These are phyloP conservation scores for Talaromyces sp. DNA, from an alignment of 2,329 filamentous ascomycete genomes.

Conservation along the genomic window DNA sequence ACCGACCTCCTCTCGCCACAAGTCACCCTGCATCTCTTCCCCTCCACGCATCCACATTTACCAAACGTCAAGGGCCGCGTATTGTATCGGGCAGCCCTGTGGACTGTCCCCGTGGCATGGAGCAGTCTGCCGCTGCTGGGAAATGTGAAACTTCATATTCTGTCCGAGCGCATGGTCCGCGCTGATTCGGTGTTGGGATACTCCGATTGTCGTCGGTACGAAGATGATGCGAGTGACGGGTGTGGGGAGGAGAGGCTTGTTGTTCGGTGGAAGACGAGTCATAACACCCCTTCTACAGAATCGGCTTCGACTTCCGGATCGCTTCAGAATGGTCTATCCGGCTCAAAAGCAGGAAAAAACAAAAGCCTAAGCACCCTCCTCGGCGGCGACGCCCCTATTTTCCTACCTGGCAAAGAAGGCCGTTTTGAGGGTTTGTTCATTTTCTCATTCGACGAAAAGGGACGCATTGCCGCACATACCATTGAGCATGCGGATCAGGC, in stretches of 20 bases:
- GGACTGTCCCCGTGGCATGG: slow-evolving; percentile 96
- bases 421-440: slow-evolving; percentile 90
- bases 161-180: slow-evolving; percentile 84
- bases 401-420: slow-evolving; percentile 57
- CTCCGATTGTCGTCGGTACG: slow-evolving; percentile 22
- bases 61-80: slow-evolving; percentile 88
- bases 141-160: slow-evolving; percentile 81
- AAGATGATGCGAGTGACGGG: slow-evolving; percentile 20
- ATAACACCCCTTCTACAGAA: slow-evolving; percentile 22
- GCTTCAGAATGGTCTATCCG: neutral
- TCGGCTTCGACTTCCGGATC: neutral
- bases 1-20: slow-evolving; percentile 61
- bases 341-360: slow-evolving; percentile 34
- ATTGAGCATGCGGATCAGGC: slow-evolving; percentile 91
- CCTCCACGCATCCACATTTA: slow-evolving; percentile 62
- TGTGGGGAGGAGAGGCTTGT: slow-evolving; percentile 71
- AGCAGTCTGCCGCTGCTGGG: slow-evolving; percentile 86
- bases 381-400: slow-evolving; percentile 51
- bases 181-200: slow-evolving; percentile 42
- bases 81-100: slow-evolving; percentile 87
- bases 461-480: slow-evolving; percentile 78
- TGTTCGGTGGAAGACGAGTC: slow-evolving; percentile 78
- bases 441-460: slow-evolving; percentile 89
- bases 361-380: slow-evolving; percentile 47
- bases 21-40: slow-evolving; percentile 62